phyloP scores from a whole-genome alignment of 805 yeast genomes.

The Saccharomycopsis amapae region DNA sequence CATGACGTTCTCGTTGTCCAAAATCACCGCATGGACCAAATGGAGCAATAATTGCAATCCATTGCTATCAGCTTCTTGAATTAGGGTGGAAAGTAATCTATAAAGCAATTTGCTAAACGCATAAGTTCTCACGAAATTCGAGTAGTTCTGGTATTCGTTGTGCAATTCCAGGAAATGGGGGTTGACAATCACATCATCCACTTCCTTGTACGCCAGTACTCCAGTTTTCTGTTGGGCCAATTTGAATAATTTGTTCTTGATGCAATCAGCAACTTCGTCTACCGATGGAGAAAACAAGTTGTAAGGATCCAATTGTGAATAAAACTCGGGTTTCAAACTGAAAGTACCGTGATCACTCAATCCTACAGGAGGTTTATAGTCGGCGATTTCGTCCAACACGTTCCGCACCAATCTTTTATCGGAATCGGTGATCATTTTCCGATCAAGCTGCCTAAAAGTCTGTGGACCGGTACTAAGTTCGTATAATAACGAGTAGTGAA shows the following conservation, averaged over 20 bases:
- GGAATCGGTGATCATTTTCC: background rate
- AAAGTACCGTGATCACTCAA: constrained; percentile 62
- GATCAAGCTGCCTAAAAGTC: constrained; percentile 4
- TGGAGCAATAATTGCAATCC: constrained; percentile 58
- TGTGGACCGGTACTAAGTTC: constrained; percentile 15
- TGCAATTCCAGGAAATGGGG: constrained; percentile 17
- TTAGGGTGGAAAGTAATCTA: constrained; percentile 8
- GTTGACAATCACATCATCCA: constrained; percentile 14
- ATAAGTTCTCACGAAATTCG: constrained; percentile 22
- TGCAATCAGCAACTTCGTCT: constrained; percentile 20
- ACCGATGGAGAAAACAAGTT: constrained; percentile 30
- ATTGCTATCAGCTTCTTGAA: constrained; percentile 44
- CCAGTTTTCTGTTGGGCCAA: constrained; percentile 13
- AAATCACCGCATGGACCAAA: constrained; percentile 56
- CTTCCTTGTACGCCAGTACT: constrained; percentile 13
- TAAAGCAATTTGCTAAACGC: background rate
- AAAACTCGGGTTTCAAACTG: constrained; percentile 42
- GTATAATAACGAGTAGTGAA: constrained; percentile 9
- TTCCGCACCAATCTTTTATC: constrained; percentile 22
- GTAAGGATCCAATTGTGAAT: constrained; percentile 51
- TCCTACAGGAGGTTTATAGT: constrained; percentile 58
- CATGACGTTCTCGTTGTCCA: constrained; percentile 39
- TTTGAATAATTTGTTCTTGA: constrained; percentile 22
- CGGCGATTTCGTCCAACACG: constrained; percentile 51
- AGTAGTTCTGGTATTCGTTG: constrained; percentile 20